These are phyloP conservation scores for Lasiodiplodia hormozganensis DNA, from an alignment of 2,329 filamentous ascomycete species.

Conservation along the genomic window DNA sequence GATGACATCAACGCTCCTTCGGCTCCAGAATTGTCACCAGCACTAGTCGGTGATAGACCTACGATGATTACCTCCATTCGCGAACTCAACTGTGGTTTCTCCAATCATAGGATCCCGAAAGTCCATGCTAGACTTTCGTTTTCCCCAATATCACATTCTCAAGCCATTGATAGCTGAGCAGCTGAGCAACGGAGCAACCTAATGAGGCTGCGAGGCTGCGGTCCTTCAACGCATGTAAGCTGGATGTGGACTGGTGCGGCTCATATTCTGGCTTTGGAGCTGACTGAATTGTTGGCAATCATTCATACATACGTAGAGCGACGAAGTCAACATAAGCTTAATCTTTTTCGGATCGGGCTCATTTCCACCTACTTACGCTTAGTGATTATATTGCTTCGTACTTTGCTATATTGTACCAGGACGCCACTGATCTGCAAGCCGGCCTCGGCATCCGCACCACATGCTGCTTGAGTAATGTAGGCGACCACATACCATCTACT, in stretches of 20 bases:
- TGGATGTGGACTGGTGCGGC: too few species aligned
- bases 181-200: too few species aligned
- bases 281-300: not conserved
- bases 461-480: not conserved
- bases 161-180: too few species aligned
- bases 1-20: not conserved
- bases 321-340: slow-evolving; percentile 11
- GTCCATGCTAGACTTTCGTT: too few species aligned
- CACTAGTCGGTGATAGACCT: not conserved
- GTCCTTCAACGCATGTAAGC: too few species aligned
- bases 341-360: not conserved
- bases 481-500: not conserved
- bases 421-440: slow-evolving; percentile 4
- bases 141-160: too few species aligned
- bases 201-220: too few species aligned
- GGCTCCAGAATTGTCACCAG: not conserved
- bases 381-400: not conserved
- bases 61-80: not conserved
- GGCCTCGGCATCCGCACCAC: not conserved
- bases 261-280: not conserved
- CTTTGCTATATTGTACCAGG: not conserved
- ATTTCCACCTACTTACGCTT: not conserved
- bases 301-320: not conserved
- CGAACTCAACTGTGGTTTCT: not conserved
- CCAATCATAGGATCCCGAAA: not conserved